phyloP scores from a whole-genome alignment of 2,329 filamentous ascomycete genomes.

The Zymoseptoria pseudotritici region DNA sequence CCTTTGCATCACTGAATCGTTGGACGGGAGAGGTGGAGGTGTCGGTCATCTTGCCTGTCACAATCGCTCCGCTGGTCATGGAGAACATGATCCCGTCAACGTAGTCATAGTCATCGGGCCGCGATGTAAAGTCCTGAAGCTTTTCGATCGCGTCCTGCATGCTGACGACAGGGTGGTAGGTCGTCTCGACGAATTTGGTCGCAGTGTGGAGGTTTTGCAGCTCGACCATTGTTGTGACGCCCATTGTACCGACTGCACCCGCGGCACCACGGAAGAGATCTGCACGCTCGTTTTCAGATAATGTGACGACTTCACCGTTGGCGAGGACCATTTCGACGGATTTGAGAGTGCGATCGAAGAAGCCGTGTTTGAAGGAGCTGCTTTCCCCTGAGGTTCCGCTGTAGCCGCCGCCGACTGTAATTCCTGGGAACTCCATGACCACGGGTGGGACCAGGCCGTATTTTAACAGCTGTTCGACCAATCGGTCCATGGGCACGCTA shows the following conservation, averaged over 20 bases:
- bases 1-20: slow-evolving; percentile 37
- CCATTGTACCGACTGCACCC: slow-evolving; percentile 59
- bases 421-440: slow-evolving; percentile 66
- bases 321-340: slow-evolving; percentile 59
- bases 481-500: slow-evolving; percentile 55
- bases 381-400: slow-evolving; percentile 51
- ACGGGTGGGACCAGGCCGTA: slow-evolving; percentile 55
- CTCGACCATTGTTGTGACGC: slow-evolving; percentile 54
- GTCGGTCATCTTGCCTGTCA: slow-evolving; percentile 39
- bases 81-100: slow-evolving; percentile 46
- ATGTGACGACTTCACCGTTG: slow-evolving; percentile 49
- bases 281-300: slow-evolving; percentile 46
- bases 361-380: slow-evolving; percentile 60
- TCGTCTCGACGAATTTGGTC: slow-evolving; percentile 43
- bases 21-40: slow-evolving; percentile 13
- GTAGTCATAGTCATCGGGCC: slow-evolving; percentile 40
- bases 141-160: slow-evolving; percentile 38
- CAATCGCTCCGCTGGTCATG: slow-evolving; percentile 35
- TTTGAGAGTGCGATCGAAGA: slow-evolving; percentile 56
- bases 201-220: slow-evolving; percentile 39
- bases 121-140: slow-evolving; percentile 32
- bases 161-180: slow-evolving; percentile 38
- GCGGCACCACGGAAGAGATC: slow-evolving; percentile 61
- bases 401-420: slow-evolving; percentile 62
- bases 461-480: slow-evolving; percentile 52